These are phyloP conservation scores for Trichocladium uniseriatum DNA, from an alignment of 495 filamentous ascomycete genomes.

Conservation along the genomic window DNA sequence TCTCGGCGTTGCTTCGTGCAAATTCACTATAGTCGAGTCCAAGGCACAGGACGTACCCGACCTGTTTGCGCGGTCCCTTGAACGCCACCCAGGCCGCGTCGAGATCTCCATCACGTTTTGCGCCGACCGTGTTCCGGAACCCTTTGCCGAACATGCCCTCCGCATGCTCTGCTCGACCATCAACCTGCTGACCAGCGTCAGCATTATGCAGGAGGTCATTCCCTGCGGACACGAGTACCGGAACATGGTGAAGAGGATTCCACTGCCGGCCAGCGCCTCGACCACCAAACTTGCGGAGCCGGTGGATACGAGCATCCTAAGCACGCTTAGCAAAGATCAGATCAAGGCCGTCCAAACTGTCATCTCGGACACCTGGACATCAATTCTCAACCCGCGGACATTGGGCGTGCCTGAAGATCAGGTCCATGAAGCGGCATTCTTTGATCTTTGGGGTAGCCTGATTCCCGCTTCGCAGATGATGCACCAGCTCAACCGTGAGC, in stretches of 20 bases:
- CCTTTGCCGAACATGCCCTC: constrained; percentile 34
- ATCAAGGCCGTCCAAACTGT: constrained; percentile 27
- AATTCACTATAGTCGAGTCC: constrained; percentile 31
- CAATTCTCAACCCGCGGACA: constrained; percentile 31
- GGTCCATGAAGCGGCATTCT: constrained; percentile 39
- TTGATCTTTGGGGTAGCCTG: constrained; percentile 40
- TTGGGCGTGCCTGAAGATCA: constrained; percentile 33
- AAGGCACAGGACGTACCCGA: constrained; percentile 32
- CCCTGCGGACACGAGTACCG: constrained; percentile 30
- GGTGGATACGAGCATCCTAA: constrained; percentile 7
- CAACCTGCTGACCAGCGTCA: constrained; percentile 32
- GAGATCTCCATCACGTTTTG: constrained; percentile 37
- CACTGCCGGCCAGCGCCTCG: constrained; percentile 20
- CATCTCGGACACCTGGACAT: constrained; percentile 33
- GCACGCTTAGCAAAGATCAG: constrained; percentile 18
- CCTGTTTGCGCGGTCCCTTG: constrained; percentile 32
- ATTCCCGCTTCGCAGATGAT: constrained; percentile 39
- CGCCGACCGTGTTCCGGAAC: constrained; percentile 27
- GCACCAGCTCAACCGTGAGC: constrained; percentile 32
- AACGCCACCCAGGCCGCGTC: constrained; percentile 22
- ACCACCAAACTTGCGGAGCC: constrained; percentile 9
- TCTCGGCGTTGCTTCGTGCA: constrained; percentile 32
- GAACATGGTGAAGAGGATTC: constrained; percentile 28
- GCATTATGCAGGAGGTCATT: constrained; percentile 33
- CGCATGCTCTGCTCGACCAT: constrained; percentile 35